phyloP scores from a whole-genome alignment of 192 early-diverging fungal species.

The Irineochytrium annulatum region DNA sequence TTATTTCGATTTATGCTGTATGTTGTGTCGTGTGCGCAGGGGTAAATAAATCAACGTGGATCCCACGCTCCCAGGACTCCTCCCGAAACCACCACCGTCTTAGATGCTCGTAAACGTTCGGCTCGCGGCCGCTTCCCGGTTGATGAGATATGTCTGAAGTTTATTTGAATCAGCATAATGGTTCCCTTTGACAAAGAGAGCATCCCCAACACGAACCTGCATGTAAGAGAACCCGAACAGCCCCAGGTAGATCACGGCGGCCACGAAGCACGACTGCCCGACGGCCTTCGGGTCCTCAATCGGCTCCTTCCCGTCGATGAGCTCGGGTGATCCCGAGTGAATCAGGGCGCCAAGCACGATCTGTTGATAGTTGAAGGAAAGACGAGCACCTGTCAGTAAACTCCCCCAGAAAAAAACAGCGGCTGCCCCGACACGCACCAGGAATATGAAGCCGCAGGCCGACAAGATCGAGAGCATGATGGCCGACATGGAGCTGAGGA shows the following conservation, averaged over 20 bases:
- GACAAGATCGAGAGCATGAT: slow-evolving; percentile 1
- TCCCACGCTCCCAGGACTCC: too few relatives aligned
- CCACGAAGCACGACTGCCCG: slow-evolving; percentile 23
- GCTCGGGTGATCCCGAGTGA: slow-evolving; percentile 10
- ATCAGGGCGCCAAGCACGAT: slow-evolving; percentile 23
- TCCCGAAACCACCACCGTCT: too few relatives aligned
- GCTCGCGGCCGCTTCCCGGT: neutral
- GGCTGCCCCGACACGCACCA: slow-evolving; percentile 1
- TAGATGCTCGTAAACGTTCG: neutral
- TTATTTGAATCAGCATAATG: neutral
- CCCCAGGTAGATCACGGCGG: slow-evolving; percentile 17
- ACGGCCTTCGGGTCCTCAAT: slow-evolving; percentile 27
- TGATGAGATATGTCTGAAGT: neutral
- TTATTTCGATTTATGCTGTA: too few relatives aligned
- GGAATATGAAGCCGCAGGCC: slow-evolving; percentile 2
- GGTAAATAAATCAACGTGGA: too few relatives aligned
- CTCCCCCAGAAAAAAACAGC: too few relatives aligned
- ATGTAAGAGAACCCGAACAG: slow-evolving; percentile 16
- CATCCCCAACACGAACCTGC: slow-evolving; percentile 17
- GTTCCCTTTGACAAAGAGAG: neutral
- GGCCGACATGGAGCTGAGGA: slow-evolving; percentile 1
- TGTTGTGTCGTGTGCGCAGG: too few relatives aligned
- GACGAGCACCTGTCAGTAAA: too few relatives aligned
- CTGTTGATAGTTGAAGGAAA: neutral
- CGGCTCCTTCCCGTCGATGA: slow-evolving; percentile 25